Base-by-base conservation (phyloP, 225 moss, liverwort and hornwort species). In the Thuidium tamariscinum region DNA sequence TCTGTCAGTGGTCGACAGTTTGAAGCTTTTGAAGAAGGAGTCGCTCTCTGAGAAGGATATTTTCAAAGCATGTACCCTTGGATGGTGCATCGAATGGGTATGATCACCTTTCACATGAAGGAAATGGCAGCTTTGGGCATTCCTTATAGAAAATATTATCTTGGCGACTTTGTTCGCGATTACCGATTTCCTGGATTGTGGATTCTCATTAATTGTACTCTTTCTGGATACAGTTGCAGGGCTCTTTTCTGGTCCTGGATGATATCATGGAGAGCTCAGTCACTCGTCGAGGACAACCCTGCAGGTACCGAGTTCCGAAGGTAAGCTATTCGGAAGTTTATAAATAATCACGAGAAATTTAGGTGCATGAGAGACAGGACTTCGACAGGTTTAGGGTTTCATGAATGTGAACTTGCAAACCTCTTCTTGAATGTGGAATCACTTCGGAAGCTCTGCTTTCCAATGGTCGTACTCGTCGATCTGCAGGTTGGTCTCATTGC, bases 11-110 rank as follows among this genome's bases (percentile, higher is more conserved):
- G 88, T 97, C 32, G 96, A 99, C 83, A 99, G 96, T 85, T 91
- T 99, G 88, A 90, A 83, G 82, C 87, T 93, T 83, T 88, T 99
- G 61, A 94, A 94, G 84, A 39, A 92, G 72, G 88, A 74, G 27
- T 34, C 88, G n/a, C 92, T 96, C 61, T 92, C 92, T 46, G 95
- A 95, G 88, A 60, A 89, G 46, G 97, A 99, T 88, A 70, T 87
- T 42, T 96, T 99, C 86, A 92, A 92, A 56, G 94, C 98, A 39
- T 95, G 91, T 87, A 85, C 88, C 85, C 93, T 99, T 51, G 98
- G 97, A 49, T 99, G 97, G 98, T 99, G 98, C 90, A 89, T 99
- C 57, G 97, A 99, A 89, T 99, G 97, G 98, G 98, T 97, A 94
- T 66, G 88, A 86, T 72, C 46, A 66, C 30, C 39, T 86, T 11